Evolutionary conservation across 805 yeast genomes (phyloP), one percentile per base, ranked within the genome.

Genomic region (Wickerhamiella alocasiicola): DNA sequence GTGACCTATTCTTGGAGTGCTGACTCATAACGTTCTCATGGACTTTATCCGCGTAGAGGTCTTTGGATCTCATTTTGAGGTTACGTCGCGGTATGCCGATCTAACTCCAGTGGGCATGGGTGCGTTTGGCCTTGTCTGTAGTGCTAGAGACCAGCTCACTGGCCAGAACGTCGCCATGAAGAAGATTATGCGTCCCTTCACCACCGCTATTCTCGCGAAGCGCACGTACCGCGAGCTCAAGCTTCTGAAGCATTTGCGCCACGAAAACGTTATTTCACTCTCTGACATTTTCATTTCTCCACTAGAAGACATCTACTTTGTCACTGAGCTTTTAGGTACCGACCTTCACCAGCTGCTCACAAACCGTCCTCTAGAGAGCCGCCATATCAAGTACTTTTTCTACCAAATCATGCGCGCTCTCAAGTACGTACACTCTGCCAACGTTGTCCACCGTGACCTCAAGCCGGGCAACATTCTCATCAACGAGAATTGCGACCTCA

Each of bases 21-120:
- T n/a, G n/a, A 19, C 24, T 17, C 39, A 13, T 12, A 28, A 28
- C 20, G n/a, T 50, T 52, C 26, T 17, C 20, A 49, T 50, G 44
- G 55, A 52, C 31, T 52, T 52, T 31, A 50, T 51, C 40, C 54
- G 55, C 19, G 55, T 52, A 24, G 46, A 44, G 47, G 50, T 46
- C 36, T 45, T 49, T 33, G 56, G 53, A 42, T 47, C 50, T 36
- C 41, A 47, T 36, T 47, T 53, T 44, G 55, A 53, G 50, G 49
- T 53, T 42, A 52, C 56, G 19, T 49, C 50, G 36, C 52, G 55
- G 13, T 91, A 91, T 64, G 73, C 82, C 3, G 95, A 88, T 56
- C 70, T 91, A 46, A 88, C 85, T 55, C 98, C 99, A 2, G 95
- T 91, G 38, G 99, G 99, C 0, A 91, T 91, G 99, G 99, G 99